Evolutionary conservation across 495 filamentous ascomycete species (phyloP), one percentile per base, ranked within the genome.

Genomic region (Apiosordaria backusii): DNA sequence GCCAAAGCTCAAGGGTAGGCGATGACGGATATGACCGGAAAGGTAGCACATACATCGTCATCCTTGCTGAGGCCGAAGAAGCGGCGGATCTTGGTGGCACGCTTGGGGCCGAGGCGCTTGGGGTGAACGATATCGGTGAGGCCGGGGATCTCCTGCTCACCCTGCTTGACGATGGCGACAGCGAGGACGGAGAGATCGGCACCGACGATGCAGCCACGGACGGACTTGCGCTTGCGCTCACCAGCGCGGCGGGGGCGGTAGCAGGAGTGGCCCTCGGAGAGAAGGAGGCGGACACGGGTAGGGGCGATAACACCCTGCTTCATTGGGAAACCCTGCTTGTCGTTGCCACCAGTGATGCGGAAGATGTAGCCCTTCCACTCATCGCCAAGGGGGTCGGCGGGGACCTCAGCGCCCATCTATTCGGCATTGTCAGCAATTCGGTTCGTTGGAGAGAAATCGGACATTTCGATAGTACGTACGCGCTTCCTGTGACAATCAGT

Each of bases 301-400:
- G 95, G 95, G 76, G 96, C 92, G 88, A 99, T 90, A 75, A 95
- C 92, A 83, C 95, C 95, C 88, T 99, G 95, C 90, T 98, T 98
- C 95, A 99, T 99, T 68, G 95, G 95, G 86, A 99, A 99, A 84
- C 95, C 95, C 85, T 99, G 95, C 91, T 99, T 99, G 90, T 99
- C 95, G 89, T 99, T 99, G 80, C 96, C 95, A 79, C 95, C 95
- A 76, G 95, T 99, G 84, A 99, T 97, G 79, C 89, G 90, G 88
- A 93, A 89, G 83, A 96, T 88, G 85, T 98, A 99, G 80, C 95
- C 95, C 86, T 95, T 96, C 90, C 94, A 99, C 84, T 99, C 95
- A 78, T 96, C 91, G 72, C 95, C 96, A 75, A 99, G 88, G 77
- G 88, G 89, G 82, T 99, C 95, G 76, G 88, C 95, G 69, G 88